Conservation (phyloP, 2,329 filamentous ascomycete species). For the Stenocarpella maydis region DNA sequence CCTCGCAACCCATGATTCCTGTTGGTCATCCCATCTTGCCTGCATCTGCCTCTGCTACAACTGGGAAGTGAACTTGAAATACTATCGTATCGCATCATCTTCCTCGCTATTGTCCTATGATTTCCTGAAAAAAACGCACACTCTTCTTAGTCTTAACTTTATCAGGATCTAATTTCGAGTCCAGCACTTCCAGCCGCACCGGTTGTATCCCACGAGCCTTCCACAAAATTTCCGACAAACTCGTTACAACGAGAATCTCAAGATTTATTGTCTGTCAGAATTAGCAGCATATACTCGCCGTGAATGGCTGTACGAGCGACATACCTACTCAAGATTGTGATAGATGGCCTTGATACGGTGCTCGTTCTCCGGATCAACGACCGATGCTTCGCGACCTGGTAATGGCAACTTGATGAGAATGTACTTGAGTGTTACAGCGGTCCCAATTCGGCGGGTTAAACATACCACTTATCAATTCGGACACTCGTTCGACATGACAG, state of each 20-base stretch:
- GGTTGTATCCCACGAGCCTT: not conserved
- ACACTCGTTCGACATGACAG: not conserved
- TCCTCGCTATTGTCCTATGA: not conserved
- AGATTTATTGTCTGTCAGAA: not conserved
- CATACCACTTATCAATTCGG: not conserved
- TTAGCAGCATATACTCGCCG: not conserved
- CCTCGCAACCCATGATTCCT: not conserved
- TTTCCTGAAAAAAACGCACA: not conserved
- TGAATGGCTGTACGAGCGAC: not conserved
- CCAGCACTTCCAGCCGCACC: not conserved
- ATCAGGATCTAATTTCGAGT: not conserved
- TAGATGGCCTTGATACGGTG: constrained; percentile 8
- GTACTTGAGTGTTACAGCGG: not conserved
- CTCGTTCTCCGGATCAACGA: not conserved
- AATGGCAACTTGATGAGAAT: constrained; percentile 1
- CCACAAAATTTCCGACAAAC: not conserved
- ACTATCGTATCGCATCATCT: not conserved
- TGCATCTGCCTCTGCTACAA: not conserved
- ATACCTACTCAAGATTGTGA: not conserved
- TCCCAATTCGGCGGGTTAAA: constrained; percentile 9
- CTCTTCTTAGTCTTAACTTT: not conserved
- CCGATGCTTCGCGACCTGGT: not conserved
- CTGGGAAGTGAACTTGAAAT: too few species aligned
- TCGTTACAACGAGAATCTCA: not conserved
- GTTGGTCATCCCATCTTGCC: not conserved